A percentile compares a stretch with the other conserved stretches of the same genome.
Evolutionary conservation across 2,329 filamentous ascomycete genomes (phyloP).

Genomic region (Fusarium haematococcum): DNA sequence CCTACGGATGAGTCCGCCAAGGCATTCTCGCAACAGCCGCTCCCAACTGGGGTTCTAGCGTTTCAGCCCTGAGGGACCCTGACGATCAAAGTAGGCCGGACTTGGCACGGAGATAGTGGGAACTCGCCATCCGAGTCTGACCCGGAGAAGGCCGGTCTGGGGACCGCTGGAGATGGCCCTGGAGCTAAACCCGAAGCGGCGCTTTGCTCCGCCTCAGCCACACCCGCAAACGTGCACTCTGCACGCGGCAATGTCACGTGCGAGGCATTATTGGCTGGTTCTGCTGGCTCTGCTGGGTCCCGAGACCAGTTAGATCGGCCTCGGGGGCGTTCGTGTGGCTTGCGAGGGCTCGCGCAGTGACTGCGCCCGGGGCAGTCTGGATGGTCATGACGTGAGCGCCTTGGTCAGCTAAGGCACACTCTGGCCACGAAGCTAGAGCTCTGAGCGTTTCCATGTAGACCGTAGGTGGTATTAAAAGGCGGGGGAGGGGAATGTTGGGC

Average conservation of each 20-base stretch:
- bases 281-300: background rate
- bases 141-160: slow-evolving; percentile 6
- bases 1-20: background rate
- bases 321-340: slow-evolving; percentile 33
- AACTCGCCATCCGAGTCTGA: slow-evolving; percentile 11
- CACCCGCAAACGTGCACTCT: background rate
- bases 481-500: slow-evolving; percentile 17
- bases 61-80: slow-evolving; percentile 1
- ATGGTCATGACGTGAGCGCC: slow-evolving; percentile 26
- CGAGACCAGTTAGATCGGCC: slow-evolving; percentile 17
- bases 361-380: slow-evolving; percentile 29
- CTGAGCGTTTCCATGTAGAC: background rate
- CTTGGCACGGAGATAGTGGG: slow-evolving; percentile 23
- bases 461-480: slow-evolving; percentile 31
- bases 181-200: background rate
- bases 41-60: background rate
- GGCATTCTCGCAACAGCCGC: background rate
- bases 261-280: slow-evolving; percentile 17
- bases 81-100: slow-evolving; percentile 11
- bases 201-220: slow-evolving; percentile 14
- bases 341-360: slow-evolving; percentile 17
- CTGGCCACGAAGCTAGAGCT: slow-evolving; percentile 5
- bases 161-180: background rate
- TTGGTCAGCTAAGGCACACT: slow-evolving; percentile 39
- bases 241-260: slow-evolving; percentile 20